Conservation (phyloP, 2,329 filamentous ascomycete genomes). For the Trichophyton equinum region DNA sequence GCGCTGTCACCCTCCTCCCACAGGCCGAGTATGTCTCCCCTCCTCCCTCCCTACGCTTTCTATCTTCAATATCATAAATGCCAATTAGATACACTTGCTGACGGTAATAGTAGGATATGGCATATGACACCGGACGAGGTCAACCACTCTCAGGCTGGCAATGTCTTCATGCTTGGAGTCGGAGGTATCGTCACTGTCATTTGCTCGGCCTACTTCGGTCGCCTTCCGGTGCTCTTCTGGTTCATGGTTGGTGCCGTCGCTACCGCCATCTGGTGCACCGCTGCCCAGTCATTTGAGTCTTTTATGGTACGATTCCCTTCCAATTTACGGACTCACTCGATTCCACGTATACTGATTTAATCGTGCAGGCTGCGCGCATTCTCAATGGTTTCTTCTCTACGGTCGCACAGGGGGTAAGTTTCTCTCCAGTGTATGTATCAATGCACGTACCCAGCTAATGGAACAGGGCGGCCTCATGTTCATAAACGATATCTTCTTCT, state of each 20-base stretch:
- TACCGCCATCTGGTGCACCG: conserved; percentile 31
- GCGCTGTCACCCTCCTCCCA: conserved; percentile 29
- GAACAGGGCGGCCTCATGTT: conserved; percentile 30
- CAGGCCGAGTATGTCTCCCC: conserved; percentile 22
- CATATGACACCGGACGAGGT: conserved; percentile 27
- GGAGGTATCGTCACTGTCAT: conserved; percentile 32
- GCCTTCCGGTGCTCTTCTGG: conserved; percentile 33
- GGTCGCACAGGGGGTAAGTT: conserved; percentile 27
- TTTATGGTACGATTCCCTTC: conserved; percentile 21
- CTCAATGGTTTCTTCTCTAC: conserved; percentile 36
- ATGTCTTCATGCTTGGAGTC: conserved; percentile 35
- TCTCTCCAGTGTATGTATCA: neutral
- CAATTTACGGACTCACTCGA: no score
- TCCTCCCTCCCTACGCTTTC: neutral
- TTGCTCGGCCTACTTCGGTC: conserved; percentile 33
- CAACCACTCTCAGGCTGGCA: conserved; percentile 31
- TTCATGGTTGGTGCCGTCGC: conserved; percentile 26
- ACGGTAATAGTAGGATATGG: conserved; percentile 22
- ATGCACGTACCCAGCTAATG: neutral
- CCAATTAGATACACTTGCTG: neutral
- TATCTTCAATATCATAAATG: no score
- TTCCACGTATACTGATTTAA: neutral
- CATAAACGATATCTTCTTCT: conserved; percentile 33
- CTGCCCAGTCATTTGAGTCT: conserved; percentile 24
- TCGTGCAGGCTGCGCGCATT: conserved; percentile 25